Evolutionary conservation across 164 flowering plant genomes (phyloP), one percentile per base, ranked within the genome.

Genomic region (Kingdonia uniflora): DNA sequence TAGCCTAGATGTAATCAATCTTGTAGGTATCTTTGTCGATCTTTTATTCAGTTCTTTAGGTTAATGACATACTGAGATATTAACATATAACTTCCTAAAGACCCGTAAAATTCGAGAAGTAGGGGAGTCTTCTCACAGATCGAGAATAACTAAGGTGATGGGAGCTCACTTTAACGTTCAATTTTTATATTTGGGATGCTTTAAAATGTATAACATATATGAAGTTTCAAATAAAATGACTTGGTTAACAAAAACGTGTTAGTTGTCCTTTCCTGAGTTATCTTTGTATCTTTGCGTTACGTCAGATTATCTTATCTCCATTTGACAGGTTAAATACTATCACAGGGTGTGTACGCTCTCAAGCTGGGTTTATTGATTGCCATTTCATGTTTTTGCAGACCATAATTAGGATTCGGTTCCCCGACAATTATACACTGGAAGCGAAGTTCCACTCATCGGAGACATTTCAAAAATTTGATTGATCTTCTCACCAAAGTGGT

Each of bases 391-490:
- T 54, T 49, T 1, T 71, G 65, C 75, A 87, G 96, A 74, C 83
- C 19, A 57, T 71, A 19, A 84, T 94, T 11, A 76, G 96, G 65
- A 80, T 88, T 23, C 85, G 96, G 0, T 94, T 94, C 63, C 99
- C 97, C 52, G 97, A 94, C 60, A 81, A 82, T 61, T 61, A 60
- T 65, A 94, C 94, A 24, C 42, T 94, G 14, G 92, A 94, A 76
- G 80, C 74, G 19, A 74, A 72, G 42, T 94, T 94, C 60, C 89
- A 84, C 65, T 79, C 99, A 44, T 84, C 96, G 13, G 99, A 94
- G 63, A 80, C 74, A 33, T 38, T 89, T 46, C 76, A 86, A 64
- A n/a, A 74, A 79, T 71, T 67, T 94, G 56, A 43, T 76, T 66
- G 87, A 84, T 67, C 75, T 94, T 60, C 76, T 94, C 43, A 62